Conservation (phyloP, 495 filamentous ascomycete genomes). For the Penicillium diatomitis region DNA sequence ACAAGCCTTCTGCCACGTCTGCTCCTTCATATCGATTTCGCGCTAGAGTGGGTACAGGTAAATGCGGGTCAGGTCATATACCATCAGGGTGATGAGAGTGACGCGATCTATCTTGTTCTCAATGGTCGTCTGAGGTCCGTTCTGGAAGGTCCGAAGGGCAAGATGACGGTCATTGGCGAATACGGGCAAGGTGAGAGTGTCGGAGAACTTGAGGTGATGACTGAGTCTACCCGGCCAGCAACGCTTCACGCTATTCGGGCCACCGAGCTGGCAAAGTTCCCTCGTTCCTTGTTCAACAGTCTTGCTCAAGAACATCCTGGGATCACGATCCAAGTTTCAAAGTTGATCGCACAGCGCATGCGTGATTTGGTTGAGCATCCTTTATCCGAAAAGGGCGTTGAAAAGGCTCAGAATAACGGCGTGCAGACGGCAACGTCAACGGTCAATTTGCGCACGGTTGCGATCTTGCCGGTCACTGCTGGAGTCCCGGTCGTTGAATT, state of each 20-base stretch:
- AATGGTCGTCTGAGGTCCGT: slow-evolving; percentile 83
- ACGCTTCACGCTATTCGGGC: slow-evolving; percentile 94
- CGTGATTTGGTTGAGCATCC: slow-evolving; percentile 75
- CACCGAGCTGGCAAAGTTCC: slow-evolving; percentile 92
- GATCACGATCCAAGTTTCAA: slow-evolving; percentile 97
- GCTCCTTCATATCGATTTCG: slow-evolving; percentile 95
- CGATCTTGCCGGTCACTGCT: slow-evolving; percentile 80
- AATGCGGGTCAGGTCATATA: slow-evolving; percentile 90
- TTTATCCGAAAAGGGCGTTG: slow-evolving; percentile 53
- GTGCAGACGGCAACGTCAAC: slow-evolving; percentile 73
- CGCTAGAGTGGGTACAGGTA: slow-evolving; percentile 95
- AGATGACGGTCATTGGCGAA: slow-evolving; percentile 84
- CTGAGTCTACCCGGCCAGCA: slow-evolving; percentile 78
- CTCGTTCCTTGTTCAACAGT: slow-evolving; percentile 93
- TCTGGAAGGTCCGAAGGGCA: slow-evolving; percentile 65
- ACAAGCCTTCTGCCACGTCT: slow-evolving; percentile 84
- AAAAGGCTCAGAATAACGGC: slow-evolving; percentile 46
- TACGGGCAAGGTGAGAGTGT: slow-evolving; percentile 97
- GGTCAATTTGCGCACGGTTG: slow-evolving; percentile 85
- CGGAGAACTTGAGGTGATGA: slow-evolving; percentile 94
- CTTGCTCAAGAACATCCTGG: slow-evolving; percentile 93
- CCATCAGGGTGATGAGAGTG: slow-evolving; percentile 89
- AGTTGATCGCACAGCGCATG: slow-evolving; percentile 96
- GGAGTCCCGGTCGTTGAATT: slow-evolving; percentile 95
- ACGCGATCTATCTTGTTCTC: slow-evolving; percentile 95